These are phyloP conservation scores for Exophiala alcalophila DNA, from an alignment of 2,329 filamentous ascomycete species.

Conservation along the genomic window DNA sequence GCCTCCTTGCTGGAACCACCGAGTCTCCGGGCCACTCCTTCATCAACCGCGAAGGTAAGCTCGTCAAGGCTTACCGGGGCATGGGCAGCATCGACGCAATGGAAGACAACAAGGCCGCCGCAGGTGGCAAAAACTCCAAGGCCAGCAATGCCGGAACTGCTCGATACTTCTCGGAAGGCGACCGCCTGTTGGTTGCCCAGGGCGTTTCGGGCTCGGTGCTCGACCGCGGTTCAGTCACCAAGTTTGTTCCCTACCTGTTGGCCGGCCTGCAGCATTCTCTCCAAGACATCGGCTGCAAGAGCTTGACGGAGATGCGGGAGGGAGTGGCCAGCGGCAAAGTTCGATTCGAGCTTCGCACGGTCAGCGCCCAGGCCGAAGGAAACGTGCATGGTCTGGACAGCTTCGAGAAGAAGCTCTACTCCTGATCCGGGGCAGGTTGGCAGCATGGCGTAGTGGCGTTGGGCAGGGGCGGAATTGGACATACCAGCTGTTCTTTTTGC, in stretches of 20 bases:
- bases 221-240: constrained; percentile 71
- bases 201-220: constrained; percentile 75
- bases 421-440: constrained; percentile 50
- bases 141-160: constrained; percentile 89
- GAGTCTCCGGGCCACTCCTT: constrained; percentile 97
- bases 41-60: constrained; percentile 91
- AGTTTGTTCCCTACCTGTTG: constrained; percentile 93
- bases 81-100: constrained; percentile 99
- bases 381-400: constrained; percentile 95
- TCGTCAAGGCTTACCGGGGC: constrained; percentile 98
- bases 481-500: too few species aligned
- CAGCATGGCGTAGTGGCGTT: constrained; percentile 16
- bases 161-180: constrained; percentile 96
- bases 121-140: constrained; percentile 62
- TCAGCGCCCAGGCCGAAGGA: constrained; percentile 92
- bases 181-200: constrained; percentile 91
- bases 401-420: constrained; percentile 99
- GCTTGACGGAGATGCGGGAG: constrained; percentile 71
- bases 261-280: constrained; percentile 96
- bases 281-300: constrained; percentile 89
- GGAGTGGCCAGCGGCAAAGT: constrained; percentile 71
- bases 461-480: neutral
- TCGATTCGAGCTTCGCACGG: constrained; percentile 90
- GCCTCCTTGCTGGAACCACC: constrained; percentile 91
- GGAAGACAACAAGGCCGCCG: constrained; percentile 97